Evolutionary conservation across 768 basidiomycete genomes (phyloP).

Genomic region (Sporobolomyces roseus): DNA sequence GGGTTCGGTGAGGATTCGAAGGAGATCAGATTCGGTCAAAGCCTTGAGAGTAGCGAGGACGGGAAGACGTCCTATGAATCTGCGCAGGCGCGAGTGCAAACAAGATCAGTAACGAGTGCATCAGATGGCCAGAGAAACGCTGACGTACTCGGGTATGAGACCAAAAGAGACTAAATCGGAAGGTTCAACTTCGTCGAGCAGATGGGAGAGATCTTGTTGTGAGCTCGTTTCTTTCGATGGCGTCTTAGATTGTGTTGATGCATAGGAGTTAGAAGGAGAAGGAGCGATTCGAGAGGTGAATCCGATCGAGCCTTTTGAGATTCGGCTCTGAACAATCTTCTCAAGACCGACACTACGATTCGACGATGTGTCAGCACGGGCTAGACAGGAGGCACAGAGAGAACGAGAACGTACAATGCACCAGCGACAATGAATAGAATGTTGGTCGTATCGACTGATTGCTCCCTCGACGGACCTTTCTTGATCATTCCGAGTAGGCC

Average conservation of each 20-base stretch:
- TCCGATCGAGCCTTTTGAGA: constrained; percentile 65
- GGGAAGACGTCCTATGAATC: constrained; percentile 84
- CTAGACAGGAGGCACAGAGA: no score
- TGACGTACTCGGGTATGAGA: constrained; percentile 74
- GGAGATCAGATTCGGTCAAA: constrained; percentile 72
- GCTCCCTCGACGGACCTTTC: constrained; percentile 21
- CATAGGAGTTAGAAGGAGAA: constrained; percentile 47
- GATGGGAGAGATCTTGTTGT: constrained; percentile 57
- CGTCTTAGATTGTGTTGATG: not conserved
- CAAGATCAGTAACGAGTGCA: not conserved
- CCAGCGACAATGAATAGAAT: constrained; percentile 93
- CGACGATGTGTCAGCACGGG: no score
- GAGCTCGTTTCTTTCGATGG: constrained; percentile 45
- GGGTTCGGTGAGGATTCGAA: constrained; percentile 87
- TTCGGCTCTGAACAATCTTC: constrained; percentile 68
- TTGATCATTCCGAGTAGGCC: constrained; percentile 15
- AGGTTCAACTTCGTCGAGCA: constrained; percentile 69
- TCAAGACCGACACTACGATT: constrained; percentile 89
- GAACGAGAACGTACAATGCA: no score
- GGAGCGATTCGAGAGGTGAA: constrained; percentile 58
- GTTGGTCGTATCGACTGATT: constrained; percentile 70
- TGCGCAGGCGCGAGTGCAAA: constrained; percentile 7
- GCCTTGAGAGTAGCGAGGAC: constrained; percentile 79
- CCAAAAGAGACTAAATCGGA: constrained; percentile 79
- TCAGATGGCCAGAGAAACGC: not conserved